Evolutionary conservation across 1,284 basidiomycete genomes (phyloP).

Genomic region (Megacollybia platyphylla): DNA sequence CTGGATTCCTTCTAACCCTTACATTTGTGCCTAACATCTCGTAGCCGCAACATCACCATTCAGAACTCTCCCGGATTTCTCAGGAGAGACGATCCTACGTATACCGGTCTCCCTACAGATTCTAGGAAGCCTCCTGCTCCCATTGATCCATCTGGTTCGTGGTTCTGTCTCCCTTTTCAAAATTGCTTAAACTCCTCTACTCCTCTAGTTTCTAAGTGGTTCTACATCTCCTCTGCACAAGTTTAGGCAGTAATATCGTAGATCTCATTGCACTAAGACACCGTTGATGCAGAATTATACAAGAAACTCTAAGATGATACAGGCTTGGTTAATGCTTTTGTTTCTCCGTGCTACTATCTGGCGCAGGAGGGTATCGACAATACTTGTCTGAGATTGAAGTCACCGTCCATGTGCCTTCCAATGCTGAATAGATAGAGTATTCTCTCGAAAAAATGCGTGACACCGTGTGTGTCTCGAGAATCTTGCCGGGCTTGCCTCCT

Average conservation of each 20-base stretch:
- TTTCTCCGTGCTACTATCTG: neutral
- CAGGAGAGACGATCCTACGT: constrained; percentile 49
- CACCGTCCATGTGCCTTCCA: constrained; percentile 77
- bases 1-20: neutral
- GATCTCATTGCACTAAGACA: constrained; percentile 1
- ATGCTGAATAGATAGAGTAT: constrained; percentile 81
- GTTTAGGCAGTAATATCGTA: constrained; percentile 26
- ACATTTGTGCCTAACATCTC: constrained; percentile 2
- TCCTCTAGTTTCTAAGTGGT: constrained; percentile 72
- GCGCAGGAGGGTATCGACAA: constrained; percentile 23
- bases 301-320: no score
- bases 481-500: constrained; percentile 51
- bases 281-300: neutral
- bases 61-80: constrained; percentile 66
- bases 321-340: no score
- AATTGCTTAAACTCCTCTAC: constrained; percentile 14
- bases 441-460: constrained; percentile 66
- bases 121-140: constrained; percentile 75
- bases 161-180: constrained; percentile 4
- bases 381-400: constrained; percentile 77
- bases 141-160: constrained; percentile 78
- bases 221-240: constrained; percentile 78
- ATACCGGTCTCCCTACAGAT: constrained; percentile 64
- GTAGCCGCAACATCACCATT: constrained; percentile 60
- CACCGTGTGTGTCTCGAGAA: constrained; percentile 82